phyloP scores from a whole-genome alignment of 2,329 filamentous ascomycete genomes.

The Phialemonium atrogriseum region DNA sequence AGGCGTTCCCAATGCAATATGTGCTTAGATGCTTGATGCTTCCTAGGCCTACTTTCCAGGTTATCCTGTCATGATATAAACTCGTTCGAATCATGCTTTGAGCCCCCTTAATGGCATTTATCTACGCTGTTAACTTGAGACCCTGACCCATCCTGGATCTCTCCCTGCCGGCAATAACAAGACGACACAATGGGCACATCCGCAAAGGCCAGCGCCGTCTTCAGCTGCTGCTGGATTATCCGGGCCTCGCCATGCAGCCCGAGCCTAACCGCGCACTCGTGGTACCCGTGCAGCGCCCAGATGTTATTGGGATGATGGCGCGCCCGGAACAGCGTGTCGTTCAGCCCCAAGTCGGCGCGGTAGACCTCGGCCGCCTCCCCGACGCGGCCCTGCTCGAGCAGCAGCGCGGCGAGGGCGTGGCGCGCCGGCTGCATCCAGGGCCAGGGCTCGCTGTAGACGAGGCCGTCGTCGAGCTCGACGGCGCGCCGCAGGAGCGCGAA shows the following conservation, averaged over 20 bases:
- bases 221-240: constrained; percentile 33
- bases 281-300: constrained; percentile 65
- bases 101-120: too few species aligned
- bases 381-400: constrained; percentile 57
- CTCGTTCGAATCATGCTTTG: too few species aligned
- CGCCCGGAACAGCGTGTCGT: constrained; percentile 52
- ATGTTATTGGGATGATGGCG: constrained; percentile 65
- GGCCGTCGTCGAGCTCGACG: constrained; percentile 49
- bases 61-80: too few species aligned
- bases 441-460: constrained; percentile 70
- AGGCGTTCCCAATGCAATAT: too few species aligned
- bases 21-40: too few species aligned
- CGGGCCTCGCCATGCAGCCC: constrained; percentile 34
- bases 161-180: constrained; percentile 48
- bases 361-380: constrained; percentile 51
- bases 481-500: constrained; percentile 51
- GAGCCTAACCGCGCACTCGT: constrained; percentile 57
- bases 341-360: constrained; percentile 51
- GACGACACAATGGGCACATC: constrained; percentile 51
- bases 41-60: too few species aligned
- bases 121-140: too few species aligned
- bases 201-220: constrained; percentile 42
- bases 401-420: constrained; percentile 61
- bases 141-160: too few species aligned
- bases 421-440: constrained; percentile 71